These are phyloP conservation scores for Aspergillus leporis DNA, from an alignment of 495 filamentous ascomycete genomes.

Conservation along the genomic window DNA sequence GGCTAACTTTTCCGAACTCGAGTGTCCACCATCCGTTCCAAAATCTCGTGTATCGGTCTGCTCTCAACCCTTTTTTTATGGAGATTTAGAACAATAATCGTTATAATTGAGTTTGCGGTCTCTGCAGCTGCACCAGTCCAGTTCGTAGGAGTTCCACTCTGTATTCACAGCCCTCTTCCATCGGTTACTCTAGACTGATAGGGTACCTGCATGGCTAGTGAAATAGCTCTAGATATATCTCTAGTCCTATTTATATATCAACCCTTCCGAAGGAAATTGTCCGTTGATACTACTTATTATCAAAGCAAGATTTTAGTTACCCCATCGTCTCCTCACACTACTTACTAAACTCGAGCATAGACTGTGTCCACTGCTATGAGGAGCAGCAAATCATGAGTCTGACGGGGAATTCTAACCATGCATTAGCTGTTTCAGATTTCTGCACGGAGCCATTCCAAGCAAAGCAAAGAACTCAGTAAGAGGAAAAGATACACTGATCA, in stretches of 20 bases:
- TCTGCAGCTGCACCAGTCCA: constrained; percentile 4
- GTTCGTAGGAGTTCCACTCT: not conserved
- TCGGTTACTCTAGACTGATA: not conserved
- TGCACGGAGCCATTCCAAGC: constrained; percentile 19
- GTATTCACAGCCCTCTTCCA: not conserved
- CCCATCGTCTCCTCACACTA: not conserved
- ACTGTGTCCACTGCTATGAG: not conserved
- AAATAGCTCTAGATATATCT: not conserved
- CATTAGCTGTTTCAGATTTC: constrained; percentile 22
- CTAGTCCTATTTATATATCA: not conserved
- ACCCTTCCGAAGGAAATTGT: not conserved
- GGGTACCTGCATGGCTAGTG: constrained; percentile 14
- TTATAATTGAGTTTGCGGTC: not conserved
- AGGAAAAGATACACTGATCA: not conserved
- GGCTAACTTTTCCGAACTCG: not conserved
- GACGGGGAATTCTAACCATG: not conserved
- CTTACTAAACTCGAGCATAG: not conserved
- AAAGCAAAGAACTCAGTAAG: not conserved
- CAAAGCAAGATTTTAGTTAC: not conserved
- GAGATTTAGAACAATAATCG: not conserved
- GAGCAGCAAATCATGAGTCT: not conserved
- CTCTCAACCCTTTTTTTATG: not conserved
- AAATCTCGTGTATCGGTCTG: not conserved
- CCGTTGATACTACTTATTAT: not conserved
- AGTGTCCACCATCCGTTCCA: not conserved